Conservation (phyloP, 805 yeast genomes). For the Candida glaebosa region DNA sequence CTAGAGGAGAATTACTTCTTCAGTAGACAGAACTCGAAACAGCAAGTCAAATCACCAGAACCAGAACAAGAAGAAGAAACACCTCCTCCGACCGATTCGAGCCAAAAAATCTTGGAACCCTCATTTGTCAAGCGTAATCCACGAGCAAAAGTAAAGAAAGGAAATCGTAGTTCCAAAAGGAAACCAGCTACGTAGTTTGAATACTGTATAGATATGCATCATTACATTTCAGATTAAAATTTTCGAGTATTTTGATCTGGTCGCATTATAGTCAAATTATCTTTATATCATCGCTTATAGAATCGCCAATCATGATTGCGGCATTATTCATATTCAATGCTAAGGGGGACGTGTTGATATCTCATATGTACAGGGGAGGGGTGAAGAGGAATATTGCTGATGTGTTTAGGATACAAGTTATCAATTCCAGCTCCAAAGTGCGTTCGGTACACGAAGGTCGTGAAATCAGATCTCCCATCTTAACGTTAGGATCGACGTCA, state of each 20-base stretch:
- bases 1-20: slow-evolving; percentile 59
- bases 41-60: neutral
- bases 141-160: neutral
- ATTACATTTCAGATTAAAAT: neutral
- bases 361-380: slow-evolving; percentile 70
- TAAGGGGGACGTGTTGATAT: slow-evolving; percentile 80
- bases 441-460: slow-evolving; percentile 13
- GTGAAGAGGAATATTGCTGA: slow-evolving; percentile 78
- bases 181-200: neutral
- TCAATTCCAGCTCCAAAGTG: slow-evolving; percentile 44
- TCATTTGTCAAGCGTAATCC: slow-evolving; percentile 1
- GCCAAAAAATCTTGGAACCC: neutral
- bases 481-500: slow-evolving; percentile 90
- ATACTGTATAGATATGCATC: slow-evolving; percentile 1
- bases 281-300: neutral
- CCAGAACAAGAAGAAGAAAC: neutral
- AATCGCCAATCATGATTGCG: slow-evolving; percentile 57
- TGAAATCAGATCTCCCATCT: slow-evolving; percentile 32
- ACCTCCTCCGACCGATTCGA: neutral
- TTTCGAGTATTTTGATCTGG: neutral
- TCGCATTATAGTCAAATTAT: too few relatives aligned
- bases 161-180: neutral
- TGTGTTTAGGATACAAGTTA: slow-evolving; percentile 89
- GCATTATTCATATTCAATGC: slow-evolving; percentile 76
- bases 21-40: slow-evolving; percentile 22